These are phyloP conservation scores for Ophidiomyces ophidiicola DNA, from an alignment of 2,329 filamentous ascomycete species.

Conservation along the genomic window DNA sequence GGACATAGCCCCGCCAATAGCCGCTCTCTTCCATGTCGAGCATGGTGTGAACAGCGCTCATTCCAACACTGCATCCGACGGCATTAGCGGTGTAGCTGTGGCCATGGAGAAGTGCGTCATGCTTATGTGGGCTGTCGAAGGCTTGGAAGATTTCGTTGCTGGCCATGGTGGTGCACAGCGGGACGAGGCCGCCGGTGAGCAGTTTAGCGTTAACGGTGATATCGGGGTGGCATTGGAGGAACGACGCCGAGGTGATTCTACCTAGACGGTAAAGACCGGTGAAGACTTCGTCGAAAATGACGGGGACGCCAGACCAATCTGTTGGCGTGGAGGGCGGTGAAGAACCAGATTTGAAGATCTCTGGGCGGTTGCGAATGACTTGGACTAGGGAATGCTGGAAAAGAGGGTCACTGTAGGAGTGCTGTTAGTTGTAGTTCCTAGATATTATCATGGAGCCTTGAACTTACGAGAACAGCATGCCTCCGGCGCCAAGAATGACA, in stretches of 20 bases:
- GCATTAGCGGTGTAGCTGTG: conserved; percentile 82
- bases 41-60: conserved; percentile 53
- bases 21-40: conserved; percentile 44
- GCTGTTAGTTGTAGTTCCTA: conserved; percentile 7
- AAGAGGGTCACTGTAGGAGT: conserved; percentile 55
- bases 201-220: conserved; percentile 74
- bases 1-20: conserved; percentile 46
- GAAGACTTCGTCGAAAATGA: conserved; percentile 80
- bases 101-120: conserved; percentile 66
- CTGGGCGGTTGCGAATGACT: conserved; percentile 48
- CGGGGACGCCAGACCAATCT: conserved; percentile 60
- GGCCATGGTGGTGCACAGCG: conserved; percentile 63
- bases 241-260: conserved; percentile 55
- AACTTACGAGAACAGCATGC: conserved; percentile 66
- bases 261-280: conserved; percentile 75
- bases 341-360: conserved; percentile 38
- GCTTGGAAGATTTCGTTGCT: conserved; percentile 60
- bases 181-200: conserved; percentile 66
- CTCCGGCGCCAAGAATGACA: conserved; percentile 66
- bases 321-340: conserved; percentile 15
- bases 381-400: conserved; percentile 63
- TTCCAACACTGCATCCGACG: conserved; percentile 65
- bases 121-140: conserved; percentile 61
- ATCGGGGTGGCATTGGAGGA: conserved; percentile 57
- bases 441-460: background rate